Percentiles rank a stretch among this genome's conserved stretches.
Evolutionary conservation across 805 yeast genomes (phyloP).

Genomic region (Zygosaccharomyces bisporus): DNA sequence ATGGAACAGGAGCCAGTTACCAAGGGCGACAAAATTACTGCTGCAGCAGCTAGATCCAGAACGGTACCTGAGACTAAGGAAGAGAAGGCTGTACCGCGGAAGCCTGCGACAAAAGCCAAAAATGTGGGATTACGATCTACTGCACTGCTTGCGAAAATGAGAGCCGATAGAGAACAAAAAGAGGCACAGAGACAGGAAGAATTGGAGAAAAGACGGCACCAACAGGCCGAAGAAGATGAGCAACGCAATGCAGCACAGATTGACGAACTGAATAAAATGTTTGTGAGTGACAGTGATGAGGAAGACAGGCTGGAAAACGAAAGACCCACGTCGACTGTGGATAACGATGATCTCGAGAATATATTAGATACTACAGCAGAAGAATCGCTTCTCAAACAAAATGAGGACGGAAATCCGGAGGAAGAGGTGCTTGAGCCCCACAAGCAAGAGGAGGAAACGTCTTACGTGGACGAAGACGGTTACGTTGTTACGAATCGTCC

Average conservation of each 20-base stretch:
- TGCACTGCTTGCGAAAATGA: conserved; percentile 33
- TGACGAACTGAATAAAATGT: conserved; percentile 29
- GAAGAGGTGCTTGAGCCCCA: neutral
- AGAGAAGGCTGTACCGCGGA: conserved; percentile 2
- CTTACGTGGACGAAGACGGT: conserved; percentile 35
- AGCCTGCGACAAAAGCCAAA: conserved; percentile 14
- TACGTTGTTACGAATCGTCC: conserved; percentile 31
- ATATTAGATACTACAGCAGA: conserved; percentile 34
- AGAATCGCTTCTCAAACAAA: conserved; percentile 27
- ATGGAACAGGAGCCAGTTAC: conserved; percentile 10
- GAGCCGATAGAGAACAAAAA: conserved; percentile 31
- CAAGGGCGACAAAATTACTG: conserved; percentile 9
- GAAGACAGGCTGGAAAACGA: conserved; percentile 10
- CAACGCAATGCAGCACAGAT: conserved; percentile 32
- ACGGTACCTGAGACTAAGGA: conserved; percentile 16
- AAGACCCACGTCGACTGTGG: conserved; percentile 9
- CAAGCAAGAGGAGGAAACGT: conserved; percentile 8
- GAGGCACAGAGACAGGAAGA: conserved; percentile 31
- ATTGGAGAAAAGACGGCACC: conserved; percentile 25
- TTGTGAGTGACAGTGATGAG: conserved; percentile 29
- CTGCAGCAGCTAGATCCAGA: conserved; percentile 16
- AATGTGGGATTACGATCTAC: conserved; percentile 31
- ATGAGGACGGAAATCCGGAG: conserved; percentile 8
- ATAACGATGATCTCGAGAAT: conserved; percentile 26
- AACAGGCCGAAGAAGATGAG: conserved; percentile 19